Conservation (phyloP, 768 basidiomycete genomes). For the Boletus sp. region DNA sequence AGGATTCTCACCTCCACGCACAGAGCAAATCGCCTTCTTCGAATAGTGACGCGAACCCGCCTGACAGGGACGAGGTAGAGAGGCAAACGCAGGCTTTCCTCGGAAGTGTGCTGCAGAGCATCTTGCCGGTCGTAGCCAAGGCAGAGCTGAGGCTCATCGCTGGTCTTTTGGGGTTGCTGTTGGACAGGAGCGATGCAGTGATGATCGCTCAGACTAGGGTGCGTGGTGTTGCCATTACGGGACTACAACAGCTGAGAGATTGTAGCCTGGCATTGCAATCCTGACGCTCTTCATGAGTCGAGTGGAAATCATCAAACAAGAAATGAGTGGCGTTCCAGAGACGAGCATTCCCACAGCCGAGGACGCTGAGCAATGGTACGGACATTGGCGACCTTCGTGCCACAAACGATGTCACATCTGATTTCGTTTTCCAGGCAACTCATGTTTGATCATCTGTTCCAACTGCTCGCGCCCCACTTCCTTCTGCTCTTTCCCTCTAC, state of each 20-base stretch:
- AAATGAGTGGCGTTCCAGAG: constrained; percentile 51
- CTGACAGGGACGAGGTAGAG: constrained; percentile 69
- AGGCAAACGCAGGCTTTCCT: constrained; percentile 90
- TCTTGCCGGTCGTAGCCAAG: constrained; percentile 77
- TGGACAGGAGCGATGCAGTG: constrained; percentile 76
- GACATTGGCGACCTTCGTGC: neutral
- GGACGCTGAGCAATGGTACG: constrained; percentile 79
- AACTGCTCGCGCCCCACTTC: constrained; percentile 73
- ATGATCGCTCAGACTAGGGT: constrained; percentile 80
- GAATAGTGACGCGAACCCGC: constrained; percentile 13
- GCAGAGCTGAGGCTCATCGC: constrained; percentile 80
- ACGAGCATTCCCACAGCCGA: constrained; percentile 61
- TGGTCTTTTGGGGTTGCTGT: constrained; percentile 79
- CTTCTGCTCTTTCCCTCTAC: constrained; percentile 88
- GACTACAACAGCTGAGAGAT: neutral
- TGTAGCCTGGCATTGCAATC: constrained; percentile 86
- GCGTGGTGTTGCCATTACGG: constrained; percentile 24
- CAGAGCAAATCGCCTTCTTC: constrained; percentile 20
- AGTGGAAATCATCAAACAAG: constrained; percentile 89
- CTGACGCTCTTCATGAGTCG: constrained; percentile 89
- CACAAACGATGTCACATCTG: constrained; percentile 1
- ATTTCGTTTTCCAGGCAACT: constrained; percentile 58
- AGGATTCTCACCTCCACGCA: constrained; percentile 46
- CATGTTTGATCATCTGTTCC: constrained; percentile 86
- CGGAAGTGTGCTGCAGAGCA: constrained; percentile 80